These are phyloP conservation scores for Ciborinia camelliae DNA, from an alignment of 2,329 filamentous ascomycete genomes.

Conservation along the genomic window DNA sequence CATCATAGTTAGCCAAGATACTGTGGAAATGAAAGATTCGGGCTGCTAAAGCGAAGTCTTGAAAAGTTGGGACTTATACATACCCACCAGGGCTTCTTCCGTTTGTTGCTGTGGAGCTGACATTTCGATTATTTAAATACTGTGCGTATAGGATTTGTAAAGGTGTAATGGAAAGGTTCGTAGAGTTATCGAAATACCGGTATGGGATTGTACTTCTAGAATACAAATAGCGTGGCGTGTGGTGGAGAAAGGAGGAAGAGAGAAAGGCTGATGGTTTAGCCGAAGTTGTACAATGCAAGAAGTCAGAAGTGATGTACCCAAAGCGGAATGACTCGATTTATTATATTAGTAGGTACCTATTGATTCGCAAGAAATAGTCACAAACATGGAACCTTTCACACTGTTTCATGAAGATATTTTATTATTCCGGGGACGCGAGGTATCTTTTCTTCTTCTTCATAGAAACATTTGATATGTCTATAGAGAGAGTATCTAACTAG, in stretches of 20 bases:
- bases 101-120: conserved; percentile 34
- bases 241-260: conserved; percentile 19
- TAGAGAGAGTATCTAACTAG: not conserved
- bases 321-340: too few species aligned
- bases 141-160: not conserved
- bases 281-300: conserved; percentile 13
- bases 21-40: not conserved
- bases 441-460: not conserved
- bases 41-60: not conserved
- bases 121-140: conserved; percentile 33
- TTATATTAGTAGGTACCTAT: not conserved
- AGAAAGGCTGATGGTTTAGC: conserved; percentile 19
- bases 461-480: not conserved
- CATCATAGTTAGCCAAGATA: conserved; percentile 21
- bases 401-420: too few species aligned
- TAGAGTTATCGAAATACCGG: conserved; percentile 4
- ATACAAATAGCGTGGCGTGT: conserved; percentile 6
- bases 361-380: not conserved
- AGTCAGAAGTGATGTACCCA: too few species aligned
- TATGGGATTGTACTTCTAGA: conserved; percentile 10
- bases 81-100: conserved; percentile 22
- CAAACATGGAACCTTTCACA: too few species aligned
- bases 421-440: too few species aligned
- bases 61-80: not conserved
- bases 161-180: not conserved